Evolutionary conservation across 257 asterid species (phyloP), one percentile per base, ranked within the genome.

Genomic region (Striga asiatica): DNA sequence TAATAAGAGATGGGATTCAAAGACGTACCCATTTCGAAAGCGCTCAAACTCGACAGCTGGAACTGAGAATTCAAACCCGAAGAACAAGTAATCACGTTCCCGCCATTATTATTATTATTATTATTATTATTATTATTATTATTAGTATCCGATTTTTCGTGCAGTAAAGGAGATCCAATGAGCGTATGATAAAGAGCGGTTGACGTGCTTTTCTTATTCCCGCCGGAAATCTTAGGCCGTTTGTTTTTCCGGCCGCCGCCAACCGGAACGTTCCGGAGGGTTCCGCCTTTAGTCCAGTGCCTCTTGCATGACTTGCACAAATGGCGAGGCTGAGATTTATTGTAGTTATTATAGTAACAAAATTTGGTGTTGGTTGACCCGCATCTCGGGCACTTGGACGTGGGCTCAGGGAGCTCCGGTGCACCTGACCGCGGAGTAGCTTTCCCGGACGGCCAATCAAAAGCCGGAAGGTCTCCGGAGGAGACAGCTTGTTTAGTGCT

Each of bases 251-350:
- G 71, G 58, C 81, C 80, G 34, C 86, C 94, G 49, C 94, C 96
- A 38, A 83, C 72, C 0, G 91, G 94, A 21, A 86, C 84, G 31
- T 83, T 81, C 7, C 91, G 86, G 10, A 85, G 79, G 6, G 85
- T 76, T 43, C 95, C 95, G 6, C 94, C 95, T 59, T 67, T 73
- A 2, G 96, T 87, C 96, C 94, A 83, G 72, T 83, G 89, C 60
- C 94, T 67, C 59, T 79, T 79, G 65, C 96, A 87, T 5, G 77
- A 71, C 67, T 83, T 87, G 61, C 96, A 87, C 29, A 75, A 81
- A 70, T 87, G 80, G 6, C 96, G 76, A 8, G 94, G 96, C 58
- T 87, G 96, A 6, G 87, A 73, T 29, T 76, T 74, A 42, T 78
- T 83, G 64, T 86, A 81, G 16, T 86, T 86, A 68, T 86, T 86